Base-by-base conservation (phyloP, 768 basidiomycete species). In the Cyathus striatus region DNA sequence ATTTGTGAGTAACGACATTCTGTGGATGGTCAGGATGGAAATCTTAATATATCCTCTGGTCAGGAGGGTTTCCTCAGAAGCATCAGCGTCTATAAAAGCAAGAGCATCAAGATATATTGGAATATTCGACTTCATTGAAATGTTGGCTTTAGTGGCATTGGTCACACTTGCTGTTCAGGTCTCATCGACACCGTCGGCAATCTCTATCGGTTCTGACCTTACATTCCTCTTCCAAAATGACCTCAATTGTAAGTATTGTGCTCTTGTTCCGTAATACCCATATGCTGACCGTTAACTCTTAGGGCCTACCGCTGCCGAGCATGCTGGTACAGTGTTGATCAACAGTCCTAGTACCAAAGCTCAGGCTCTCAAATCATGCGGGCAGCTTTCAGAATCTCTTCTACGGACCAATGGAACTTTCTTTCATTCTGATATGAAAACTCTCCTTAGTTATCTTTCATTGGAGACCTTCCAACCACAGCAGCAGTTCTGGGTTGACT, bases 141-240 rank as follows among this genome's bases (percentile, higher is more conserved):
- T n/a, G 27, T 30, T 30, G 27, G 9, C 27, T 30, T n/a, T 30
- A 9, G 27, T 30, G 9, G 27, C 9, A 30, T 30, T 30, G 27
- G 27, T 30, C 9, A 30, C 27, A 9, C 27, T 30, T 30, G 27
- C 27, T 9, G 27, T 30, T 30, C 27, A 30, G n/a, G 27, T 49
- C 18, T 41, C 47, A 9, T 39, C 51, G 23, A 36, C 42, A 3
- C 47, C 53, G 3, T 55, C 49, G n/a, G 38, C 50, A 1, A 40
- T 35, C 27, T 40, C 16, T 22, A 43, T 57, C 18, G 52, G 53
- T 4, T 45, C 54, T 12, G 58, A 57, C 40, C 36, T 65, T 24
- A 55, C 53, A 2, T 50, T 65, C 23, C 49, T 62, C 14, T 58
- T 59, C 44, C 64, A 63, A 51, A 65, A 62, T 38, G 57, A 64